A percentile compares a stretch with the other conserved stretches of the same genome.
phyloP scores from a whole-genome alignment of 306 rosid species.

The Begonia loranthoides region DNA sequence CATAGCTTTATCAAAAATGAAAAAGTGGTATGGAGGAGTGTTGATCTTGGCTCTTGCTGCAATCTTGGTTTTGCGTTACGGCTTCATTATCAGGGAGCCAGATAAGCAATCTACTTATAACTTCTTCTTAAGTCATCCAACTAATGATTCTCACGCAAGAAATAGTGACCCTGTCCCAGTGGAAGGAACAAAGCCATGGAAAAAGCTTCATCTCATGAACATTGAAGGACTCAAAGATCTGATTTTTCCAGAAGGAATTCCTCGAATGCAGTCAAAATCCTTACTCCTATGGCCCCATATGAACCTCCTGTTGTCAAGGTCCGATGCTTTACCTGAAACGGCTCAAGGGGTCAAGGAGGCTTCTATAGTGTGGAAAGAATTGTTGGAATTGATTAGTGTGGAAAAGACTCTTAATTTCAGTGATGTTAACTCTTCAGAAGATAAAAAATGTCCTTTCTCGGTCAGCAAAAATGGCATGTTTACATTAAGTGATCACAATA shows the following conservation, averaged over 20 bases:
- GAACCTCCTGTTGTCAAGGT: slow-evolving; percentile 48
- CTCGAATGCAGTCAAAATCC: slow-evolving; percentile 28
- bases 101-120: slow-evolving; percentile 38
- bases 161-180: slow-evolving; percentile 15
- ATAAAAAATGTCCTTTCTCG: slow-evolving; percentile 49
- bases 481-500: slow-evolving; percentile 17
- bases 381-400: slow-evolving; percentile 29
- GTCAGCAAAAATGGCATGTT: slow-evolving; percentile 25
- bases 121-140: slow-evolving; percentile 42
- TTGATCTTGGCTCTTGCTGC: slow-evolving; percentile 46
- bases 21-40: slow-evolving; percentile 78
- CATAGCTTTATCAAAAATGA: slow-evolving; percentile 35
- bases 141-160: slow-evolving; percentile 16
- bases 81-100: slow-evolving; percentile 34
- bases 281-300: slow-evolving; percentile 61
- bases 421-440: slow-evolving; percentile 17
- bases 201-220: slow-evolving; percentile 34
- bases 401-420: slow-evolving; percentile 32
- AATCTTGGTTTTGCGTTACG: slow-evolving; percentile 44
- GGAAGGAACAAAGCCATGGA: slow-evolving; percentile 14
- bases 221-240: slow-evolving; percentile 52
- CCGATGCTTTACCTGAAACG: slow-evolving; percentile 71
- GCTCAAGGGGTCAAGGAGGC: slow-evolving; percentile 88
- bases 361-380: slow-evolving; percentile 64
- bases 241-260: slow-evolving; percentile 24